Evolutionary conservation across 106 monocot species (phyloP).

Genomic region (Iris macrosiphon): DNA sequence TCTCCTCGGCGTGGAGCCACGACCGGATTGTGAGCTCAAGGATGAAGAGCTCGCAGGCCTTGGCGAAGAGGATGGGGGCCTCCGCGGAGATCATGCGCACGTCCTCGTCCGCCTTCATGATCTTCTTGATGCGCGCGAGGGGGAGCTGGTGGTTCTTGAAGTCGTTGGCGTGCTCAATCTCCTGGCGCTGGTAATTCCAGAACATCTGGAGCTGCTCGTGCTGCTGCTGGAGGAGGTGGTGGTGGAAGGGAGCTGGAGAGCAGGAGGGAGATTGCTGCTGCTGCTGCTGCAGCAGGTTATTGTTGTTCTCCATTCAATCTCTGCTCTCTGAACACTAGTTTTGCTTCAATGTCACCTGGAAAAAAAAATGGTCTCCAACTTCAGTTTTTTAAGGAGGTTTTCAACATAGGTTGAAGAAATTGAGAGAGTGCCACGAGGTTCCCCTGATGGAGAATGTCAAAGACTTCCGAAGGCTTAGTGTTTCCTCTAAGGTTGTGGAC

Average conservation of each 20-base stretch:
- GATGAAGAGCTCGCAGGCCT: constrained; percentile 84
- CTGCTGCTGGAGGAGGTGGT: constrained; percentile 43
- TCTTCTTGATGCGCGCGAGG: constrained; percentile 79
- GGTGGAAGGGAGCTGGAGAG: constrained; percentile 21
- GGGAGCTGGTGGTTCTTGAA: constrained; percentile 88
- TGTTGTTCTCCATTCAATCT: not conserved
- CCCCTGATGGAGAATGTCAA: too few species aligned
- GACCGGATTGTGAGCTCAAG: constrained; percentile 83
- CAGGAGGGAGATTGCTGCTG: not conserved
- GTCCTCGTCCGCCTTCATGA: constrained; percentile 87
- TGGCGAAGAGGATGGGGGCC: constrained; percentile 65
- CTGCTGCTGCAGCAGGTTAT: constrained; percentile 19
- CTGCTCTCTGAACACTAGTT: not conserved
- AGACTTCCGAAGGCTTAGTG: too few species aligned
- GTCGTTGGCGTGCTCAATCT: constrained; percentile 54
- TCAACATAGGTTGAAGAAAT: not conserved
- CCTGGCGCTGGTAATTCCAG: constrained; percentile 68
- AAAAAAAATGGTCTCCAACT: too few species aligned
- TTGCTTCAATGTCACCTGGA: not conserved
- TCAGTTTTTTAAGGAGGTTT: not conserved
- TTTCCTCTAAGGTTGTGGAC: too few species aligned
- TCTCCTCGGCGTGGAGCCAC: constrained; percentile 81
- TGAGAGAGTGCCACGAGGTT: too few species aligned
- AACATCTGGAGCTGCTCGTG: constrained; percentile 72
- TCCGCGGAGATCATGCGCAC: constrained; percentile 84